Conservation (phyloP, 306 rosid genomes). For the Rosa lucieae region DNA sequence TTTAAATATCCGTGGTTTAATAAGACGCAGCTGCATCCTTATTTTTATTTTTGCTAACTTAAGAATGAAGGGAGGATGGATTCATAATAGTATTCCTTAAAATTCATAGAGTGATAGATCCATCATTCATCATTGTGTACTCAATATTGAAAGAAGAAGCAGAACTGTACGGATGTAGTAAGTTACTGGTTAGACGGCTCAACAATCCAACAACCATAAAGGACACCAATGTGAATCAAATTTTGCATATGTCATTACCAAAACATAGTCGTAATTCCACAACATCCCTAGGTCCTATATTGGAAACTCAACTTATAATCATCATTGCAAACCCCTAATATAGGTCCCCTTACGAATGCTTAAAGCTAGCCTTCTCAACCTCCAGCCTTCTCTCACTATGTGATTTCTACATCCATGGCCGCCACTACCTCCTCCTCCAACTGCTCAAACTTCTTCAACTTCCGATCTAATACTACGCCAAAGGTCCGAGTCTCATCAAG, state of each 20-base stretch:
- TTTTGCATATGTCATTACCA: not conserved
- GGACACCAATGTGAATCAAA: not conserved
- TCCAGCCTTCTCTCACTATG: not conserved
- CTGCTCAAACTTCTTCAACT: constrained; percentile 47
- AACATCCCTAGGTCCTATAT: constrained; percentile 12
- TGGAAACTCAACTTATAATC: not conserved
- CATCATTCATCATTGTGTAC: no score
- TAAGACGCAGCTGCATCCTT: not conserved
- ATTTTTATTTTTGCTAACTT: not conserved
- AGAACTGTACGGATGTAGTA: not conserved
- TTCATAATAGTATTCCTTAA: not conserved
- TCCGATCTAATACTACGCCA: constrained; percentile 37
- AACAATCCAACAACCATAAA: not conserved
- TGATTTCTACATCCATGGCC: constrained; percentile 45
- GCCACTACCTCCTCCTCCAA: constrained; percentile 47
- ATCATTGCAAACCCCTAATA: constrained; percentile 10
- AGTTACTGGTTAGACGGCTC: not conserved
- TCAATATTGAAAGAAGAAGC: not conserved
- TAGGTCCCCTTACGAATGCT: constrained; percentile 10
- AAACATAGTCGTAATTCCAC: constrained; percentile 1
- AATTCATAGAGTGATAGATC: not conserved
- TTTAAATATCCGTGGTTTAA: not conserved
- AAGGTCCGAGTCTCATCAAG: constrained; percentile 37
- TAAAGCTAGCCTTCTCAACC: constrained; percentile 18
- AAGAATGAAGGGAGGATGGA: not conserved